phyloP scores from a whole-genome alignment of 192 early-diverging fungal genomes.

The Bifiguratus adelaidae region DNA sequence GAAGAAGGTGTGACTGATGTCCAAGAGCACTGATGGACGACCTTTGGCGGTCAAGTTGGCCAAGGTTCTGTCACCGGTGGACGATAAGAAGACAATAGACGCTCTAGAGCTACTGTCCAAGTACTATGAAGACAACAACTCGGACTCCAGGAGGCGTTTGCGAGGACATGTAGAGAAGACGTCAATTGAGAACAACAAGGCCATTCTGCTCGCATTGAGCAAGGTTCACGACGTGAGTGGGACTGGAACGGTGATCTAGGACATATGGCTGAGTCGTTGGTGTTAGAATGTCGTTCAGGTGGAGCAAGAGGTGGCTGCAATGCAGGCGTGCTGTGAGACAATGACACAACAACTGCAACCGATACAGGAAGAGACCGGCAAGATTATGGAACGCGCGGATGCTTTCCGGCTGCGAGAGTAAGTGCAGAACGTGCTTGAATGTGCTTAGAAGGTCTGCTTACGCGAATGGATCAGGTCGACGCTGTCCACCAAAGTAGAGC shows the following conservation, averaged over 20 bases:
- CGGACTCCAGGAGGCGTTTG: slow-evolving; percentile 36
- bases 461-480: not conserved
- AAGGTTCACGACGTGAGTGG: slow-evolving; percentile 33
- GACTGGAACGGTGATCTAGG: not conserved
- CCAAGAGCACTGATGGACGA: slow-evolving; percentile 19
- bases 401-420: slow-evolving; percentile 57
- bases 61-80: slow-evolving; percentile 40
- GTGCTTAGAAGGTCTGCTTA: not conserved
- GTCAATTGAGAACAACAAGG: slow-evolving; percentile 34
- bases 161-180: slow-evolving; percentile 41
- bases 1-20: too few species aligned
- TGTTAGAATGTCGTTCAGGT: slow-evolving; percentile 41
- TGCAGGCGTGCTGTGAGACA: slow-evolving; percentile 45
- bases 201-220: slow-evolving; percentile 40
- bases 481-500: not conserved
- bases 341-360: slow-evolving; percentile 44
- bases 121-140: slow-evolving; percentile 40
- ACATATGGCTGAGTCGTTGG: not conserved
- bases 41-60: slow-evolving; percentile 29
- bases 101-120: slow-evolving; percentile 51
- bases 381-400: slow-evolving; percentile 53
- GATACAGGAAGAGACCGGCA: slow-evolving; percentile 44
- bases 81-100: slow-evolving; percentile 49
- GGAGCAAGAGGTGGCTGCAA: slow-evolving; percentile 44
- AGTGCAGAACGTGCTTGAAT: not conserved